A percentile compares a stretch with the other conserved stretches of the same genome.
Evolutionary conservation across 352 stramenopile species (phyloP).

Genomic region (Pythium aphanidermatum): DNA sequence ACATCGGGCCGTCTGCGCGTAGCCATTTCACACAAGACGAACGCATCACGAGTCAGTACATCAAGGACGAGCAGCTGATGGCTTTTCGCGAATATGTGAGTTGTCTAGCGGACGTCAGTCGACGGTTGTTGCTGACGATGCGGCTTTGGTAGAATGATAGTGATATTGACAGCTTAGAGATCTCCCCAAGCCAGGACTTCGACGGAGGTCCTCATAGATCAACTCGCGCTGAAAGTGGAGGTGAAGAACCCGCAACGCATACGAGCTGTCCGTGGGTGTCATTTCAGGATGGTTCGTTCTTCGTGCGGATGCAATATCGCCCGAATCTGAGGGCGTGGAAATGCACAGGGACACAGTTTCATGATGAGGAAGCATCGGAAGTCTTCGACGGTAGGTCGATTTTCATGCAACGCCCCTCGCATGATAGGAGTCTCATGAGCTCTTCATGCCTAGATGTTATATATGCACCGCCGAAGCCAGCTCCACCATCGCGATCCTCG

Average conservation of each 20-base stretch:
- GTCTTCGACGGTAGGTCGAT: slow-evolving; percentile 60
- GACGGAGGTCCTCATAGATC: no score
- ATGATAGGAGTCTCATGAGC: no score
- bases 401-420: not conserved
- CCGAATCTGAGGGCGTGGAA: no score
- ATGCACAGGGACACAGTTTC: slow-evolving; percentile 32
- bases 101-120: not conserved
- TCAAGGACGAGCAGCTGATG: slow-evolving; percentile 22
- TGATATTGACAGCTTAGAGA: slow-evolving; percentile 59
- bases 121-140: not conserved
- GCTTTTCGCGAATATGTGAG: slow-evolving; percentile 61
- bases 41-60: not conserved
- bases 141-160: slow-evolving; percentile 26
- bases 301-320: no score
- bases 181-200: slow-evolving; percentile 60
- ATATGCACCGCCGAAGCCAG: slow-evolving; percentile 29
- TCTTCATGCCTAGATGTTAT: slow-evolving; percentile 46
- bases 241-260: no score
- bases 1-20: no score
- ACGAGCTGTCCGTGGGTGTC: slow-evolving; percentile 13
- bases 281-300: slow-evolving; percentile 13
- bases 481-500: not conserved
- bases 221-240: no score
- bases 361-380: slow-evolving; percentile 51
- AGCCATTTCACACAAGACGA: no score